These are phyloP conservation scores for Rosa multiflora DNA, from an alignment of 306 rosid genomes.

Conservation along the genomic window DNA sequence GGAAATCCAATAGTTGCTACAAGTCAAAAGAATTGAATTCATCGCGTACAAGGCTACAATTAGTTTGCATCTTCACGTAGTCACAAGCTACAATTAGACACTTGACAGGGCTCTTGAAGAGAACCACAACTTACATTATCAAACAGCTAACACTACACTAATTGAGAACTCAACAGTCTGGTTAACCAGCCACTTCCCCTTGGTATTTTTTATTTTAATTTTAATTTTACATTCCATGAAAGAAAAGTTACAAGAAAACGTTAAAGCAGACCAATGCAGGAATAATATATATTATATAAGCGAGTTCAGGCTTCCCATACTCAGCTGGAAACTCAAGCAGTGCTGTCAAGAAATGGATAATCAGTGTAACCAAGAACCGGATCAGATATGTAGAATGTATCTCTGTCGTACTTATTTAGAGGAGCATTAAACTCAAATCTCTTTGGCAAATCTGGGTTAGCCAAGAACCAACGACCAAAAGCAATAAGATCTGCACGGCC, in stretches of 20 bases:
- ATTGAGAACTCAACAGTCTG: too few species aligned
- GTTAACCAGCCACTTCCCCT: neutral
- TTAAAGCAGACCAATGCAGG: neutral
- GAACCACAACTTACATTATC: neutral
- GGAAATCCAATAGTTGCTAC: too few species aligned
- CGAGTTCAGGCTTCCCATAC: too few species aligned
- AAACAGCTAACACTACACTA: neutral
- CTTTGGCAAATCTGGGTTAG: too few species aligned
- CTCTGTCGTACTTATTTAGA: constrained; percentile 41
- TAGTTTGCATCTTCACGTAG: too few species aligned
- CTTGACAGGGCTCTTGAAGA: too few species aligned
- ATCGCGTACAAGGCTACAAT: neutral
- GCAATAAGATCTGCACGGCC: constrained; percentile 45
- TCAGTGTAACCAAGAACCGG: constrained; percentile 57
- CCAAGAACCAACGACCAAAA: constrained; percentile 49
- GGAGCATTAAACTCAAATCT: too few species aligned
- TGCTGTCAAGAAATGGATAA: constrained; percentile 24
- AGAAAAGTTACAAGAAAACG: neutral
- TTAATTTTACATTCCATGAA: neutral
- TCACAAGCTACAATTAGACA: too few species aligned
- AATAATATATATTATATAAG: too few species aligned
- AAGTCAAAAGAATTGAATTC: too few species aligned
- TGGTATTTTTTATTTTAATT: too few species aligned
- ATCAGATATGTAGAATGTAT: constrained; percentile 39
- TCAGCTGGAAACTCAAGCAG: neutral